A percentile compares a stretch with the other conserved stretches of the same genome.
These are phyloP conservation scores for Penicillium robsamsonii DNA, from an alignment of 495 filamentous ascomycete species.

Conservation along the genomic window DNA sequence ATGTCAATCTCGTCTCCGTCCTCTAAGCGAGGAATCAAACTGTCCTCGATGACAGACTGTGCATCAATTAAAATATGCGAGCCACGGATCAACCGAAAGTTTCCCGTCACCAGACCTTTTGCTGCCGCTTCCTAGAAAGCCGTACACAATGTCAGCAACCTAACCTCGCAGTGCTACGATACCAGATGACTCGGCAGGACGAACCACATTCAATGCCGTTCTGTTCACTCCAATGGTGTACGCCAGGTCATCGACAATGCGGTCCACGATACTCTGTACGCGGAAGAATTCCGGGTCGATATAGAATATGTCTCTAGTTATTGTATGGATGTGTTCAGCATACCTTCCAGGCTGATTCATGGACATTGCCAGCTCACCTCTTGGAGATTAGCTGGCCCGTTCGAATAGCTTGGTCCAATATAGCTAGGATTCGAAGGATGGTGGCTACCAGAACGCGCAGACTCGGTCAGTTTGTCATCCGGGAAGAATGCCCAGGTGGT, in stretches of 20 bases:
- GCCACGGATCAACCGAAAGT: conserved; percentile 40
- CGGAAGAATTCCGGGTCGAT: conserved; percentile 76
- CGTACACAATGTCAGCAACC: background rate
- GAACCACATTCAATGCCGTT: conserved; percentile 38
- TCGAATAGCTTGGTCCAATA: conserved; percentile 66
- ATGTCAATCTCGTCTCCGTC: conserved; percentile 56
- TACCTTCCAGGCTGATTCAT: background rate
- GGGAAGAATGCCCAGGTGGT: background rate
- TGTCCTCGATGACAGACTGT: conserved; percentile 41
- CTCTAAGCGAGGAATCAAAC: conserved; percentile 60
- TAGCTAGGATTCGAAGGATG: conserved; percentile 64
- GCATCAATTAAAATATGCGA: conserved; percentile 25
- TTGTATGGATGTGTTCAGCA: background rate
- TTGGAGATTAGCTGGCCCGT: conserved; percentile 68
- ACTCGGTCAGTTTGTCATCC: background rate
- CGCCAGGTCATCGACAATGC: conserved; percentile 79
- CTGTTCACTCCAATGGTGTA: conserved; percentile 57
- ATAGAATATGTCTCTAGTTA: conserved; percentile 82
- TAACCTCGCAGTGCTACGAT: background rate
- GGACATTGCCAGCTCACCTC: conserved; percentile 50
- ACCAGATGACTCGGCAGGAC: background rate
- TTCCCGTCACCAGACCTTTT: conserved; percentile 68
- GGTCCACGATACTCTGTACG: conserved; percentile 71
- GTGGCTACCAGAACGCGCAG: conserved; percentile 42
- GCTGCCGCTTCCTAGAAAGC: conserved; percentile 52